Evolutionary conservation across 495 filamentous ascomycete species (phyloP), one percentile per base, ranked within the genome.

Genomic region (Xylaria acuta): DNA sequence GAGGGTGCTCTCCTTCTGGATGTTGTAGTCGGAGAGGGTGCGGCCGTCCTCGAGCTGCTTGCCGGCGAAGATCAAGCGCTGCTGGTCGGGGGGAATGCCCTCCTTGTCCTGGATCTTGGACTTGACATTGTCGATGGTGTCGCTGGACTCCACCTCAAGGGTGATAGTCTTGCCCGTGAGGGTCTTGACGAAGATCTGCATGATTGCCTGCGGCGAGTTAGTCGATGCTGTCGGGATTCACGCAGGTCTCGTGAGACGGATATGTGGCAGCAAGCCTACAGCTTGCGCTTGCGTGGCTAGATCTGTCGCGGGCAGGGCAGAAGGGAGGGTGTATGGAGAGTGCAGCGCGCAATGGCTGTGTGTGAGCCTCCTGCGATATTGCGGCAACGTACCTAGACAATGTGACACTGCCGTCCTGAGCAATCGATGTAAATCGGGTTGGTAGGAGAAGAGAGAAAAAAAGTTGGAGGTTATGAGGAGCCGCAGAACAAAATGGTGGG

Each of bases 121-220:
- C 90, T 99, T 99, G 88, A 99, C 96, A 93, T 98, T 98, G 90
- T 98, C 97, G 85, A 99, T 98, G 80, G 95, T 98, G 87, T 99
- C 97, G 79, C 90, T 94, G 72, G 95, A 97, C 92, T 98, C 96
- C 86, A 98, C 97, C 95, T 99, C 96, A 80, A 99, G 97, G 93
- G 96, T 99, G 92, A 98, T 98, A 82, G 96, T 99, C 92, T 98
- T 99, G 82, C 96, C 96, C 92, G 97, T 98, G 74, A 99, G 95
- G 94, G 96, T 98, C 90, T 98, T 98, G 83, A 98, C 96, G 92
- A 99, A 98, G 88, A 97, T 98, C 92, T 98, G 95, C 96, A 98
- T 98, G 86, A 86, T 87, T 86, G 86, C 87, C 87, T 86, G 74
- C 69, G 76, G 78, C 20, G 22, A 14, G 45, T 16, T 36, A 5